phyloP scores from a whole-genome alignment of 2,329 filamentous ascomycete species.

The Neurospora crassa region DNA sequence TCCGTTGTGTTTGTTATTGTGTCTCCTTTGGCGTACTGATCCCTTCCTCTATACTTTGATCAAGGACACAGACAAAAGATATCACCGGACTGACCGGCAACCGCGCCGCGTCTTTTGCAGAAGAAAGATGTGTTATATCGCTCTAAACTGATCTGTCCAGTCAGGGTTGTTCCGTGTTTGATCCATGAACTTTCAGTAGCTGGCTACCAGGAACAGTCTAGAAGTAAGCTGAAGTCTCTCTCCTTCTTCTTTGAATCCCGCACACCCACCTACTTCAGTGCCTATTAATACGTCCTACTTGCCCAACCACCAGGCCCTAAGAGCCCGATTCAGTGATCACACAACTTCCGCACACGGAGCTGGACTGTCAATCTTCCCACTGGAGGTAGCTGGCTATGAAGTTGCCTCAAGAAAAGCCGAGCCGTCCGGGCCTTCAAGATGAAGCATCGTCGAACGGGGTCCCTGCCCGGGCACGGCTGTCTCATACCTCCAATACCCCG shows the following conservation, averaged over 20 bases:
- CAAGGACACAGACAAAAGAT: not conserved
- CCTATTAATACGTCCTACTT: not conserved
- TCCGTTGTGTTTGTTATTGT: fast-evolving
- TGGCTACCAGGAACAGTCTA: not conserved
- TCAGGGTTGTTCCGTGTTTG: not conserved
- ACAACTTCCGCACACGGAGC: too few species aligned
- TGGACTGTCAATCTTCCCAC: too few species aligned
- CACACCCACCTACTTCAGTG: not conserved
- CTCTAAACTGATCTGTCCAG: not conserved
- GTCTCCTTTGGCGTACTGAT: fast-evolving
- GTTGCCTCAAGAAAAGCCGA: too few species aligned
- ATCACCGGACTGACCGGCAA: not conserved
- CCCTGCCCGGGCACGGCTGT: too few species aligned
- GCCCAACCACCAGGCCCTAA: too few species aligned
- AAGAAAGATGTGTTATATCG: not conserved
- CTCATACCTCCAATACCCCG: not conserved
- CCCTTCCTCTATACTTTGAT: not conserved
- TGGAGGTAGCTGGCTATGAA: too few species aligned
- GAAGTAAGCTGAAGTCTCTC: not conserved
- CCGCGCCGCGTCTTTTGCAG: not conserved
- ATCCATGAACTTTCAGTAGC: not conserved
- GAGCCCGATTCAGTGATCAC: too few species aligned
- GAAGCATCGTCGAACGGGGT: too few species aligned
- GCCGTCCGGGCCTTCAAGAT: too few species aligned
- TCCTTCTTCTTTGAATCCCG: too few species aligned